Base-by-base conservation (phyloP, 306 rosid species). In the Chamaecrista fasciculata region DNA sequence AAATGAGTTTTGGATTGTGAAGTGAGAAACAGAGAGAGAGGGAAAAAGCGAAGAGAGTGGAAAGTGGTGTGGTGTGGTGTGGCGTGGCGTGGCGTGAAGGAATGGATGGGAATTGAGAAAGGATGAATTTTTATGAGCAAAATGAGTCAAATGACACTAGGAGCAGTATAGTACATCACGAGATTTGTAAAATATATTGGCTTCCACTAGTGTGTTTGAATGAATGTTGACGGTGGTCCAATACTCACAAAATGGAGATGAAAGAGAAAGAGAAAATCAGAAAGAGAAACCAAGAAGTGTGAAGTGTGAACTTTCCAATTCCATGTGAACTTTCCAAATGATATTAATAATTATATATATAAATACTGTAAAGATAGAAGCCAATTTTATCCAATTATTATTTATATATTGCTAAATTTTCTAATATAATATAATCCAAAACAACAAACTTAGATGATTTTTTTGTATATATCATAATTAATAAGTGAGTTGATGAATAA, bases 121-220 rank as follows among this genome's bases (percentile, higher is more conserved):
- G 37, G 8, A 12, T 19, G 42, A 20, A 70, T 70, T 70, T 61
- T 74, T 62, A 73, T 48, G 56, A 71, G 78, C 53, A 67, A 76
- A 71, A 62, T 84, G 82, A 83, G 87, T 80, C 84, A 40, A 79
- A 60, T 80, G 73, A 80, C 82, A 79, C 80, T 76, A 66, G 21
- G 11, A 23, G 10, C 18, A 23, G 52, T 26, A 36, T 9, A 24
- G 12, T 11, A 26, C 1, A 2, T 25, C 9, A 8, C 10, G 69
- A 68, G 8, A 8, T 36, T 66, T 71, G 75, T 69, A 71, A 75
- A 78, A 67, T 71, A 75, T 67, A 71, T 75, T 50, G 34, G 74
- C 81, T 68, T 64, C 74, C 81, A 71, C 71, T 76, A 52, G 43
- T 70, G 57, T 48, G 40, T 29, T 65, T 78, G 80, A 81, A 74